These are phyloP conservation scores for Bromus sterilis DNA, from an alignment of 176 grass and related monocot species.

Conservation along the genomic window DNA sequence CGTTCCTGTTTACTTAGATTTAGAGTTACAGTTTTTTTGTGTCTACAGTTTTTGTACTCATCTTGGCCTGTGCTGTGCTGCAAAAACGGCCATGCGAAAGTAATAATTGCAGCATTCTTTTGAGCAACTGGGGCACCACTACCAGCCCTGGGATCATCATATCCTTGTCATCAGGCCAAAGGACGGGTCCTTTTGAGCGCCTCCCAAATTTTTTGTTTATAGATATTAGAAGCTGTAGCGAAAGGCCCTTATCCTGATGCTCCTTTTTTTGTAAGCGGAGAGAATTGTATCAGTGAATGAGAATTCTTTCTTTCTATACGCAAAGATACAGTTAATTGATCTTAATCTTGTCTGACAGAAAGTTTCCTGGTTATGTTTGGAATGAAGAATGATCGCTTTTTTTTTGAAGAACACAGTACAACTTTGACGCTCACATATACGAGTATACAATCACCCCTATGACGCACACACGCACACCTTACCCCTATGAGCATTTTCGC, in stretches of 20 bases:
- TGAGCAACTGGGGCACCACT: slow-evolving; percentile 4
- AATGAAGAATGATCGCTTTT: not conserved
- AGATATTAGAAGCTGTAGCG: slow-evolving; percentile 37
- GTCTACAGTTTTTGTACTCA: not conserved
- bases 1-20: not conserved
- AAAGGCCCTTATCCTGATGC: not conserved
- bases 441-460: no score
- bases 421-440: no score
- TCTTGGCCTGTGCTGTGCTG: slow-evolving; percentile 17
- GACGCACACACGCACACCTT: no score
- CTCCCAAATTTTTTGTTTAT: slow-evolving; percentile 15
- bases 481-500: no score
- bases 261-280: slow-evolving; percentile 31
- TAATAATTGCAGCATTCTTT: slow-evolving; percentile 41
- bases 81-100: slow-evolving; percentile 19
- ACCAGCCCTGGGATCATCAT: not conserved
- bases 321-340: slow-evolving; percentile 3
- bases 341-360: not conserved
- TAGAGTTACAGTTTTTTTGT: slow-evolving; percentile 8
- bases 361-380: not conserved
- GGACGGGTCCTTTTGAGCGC: slow-evolving; percentile 18
- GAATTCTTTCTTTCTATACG: slow-evolving; percentile 2
- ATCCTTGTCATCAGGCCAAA: slow-evolving; percentile 8
- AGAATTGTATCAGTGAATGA: not conserved
- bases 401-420: no score